phyloP scores from a whole-genome alignment of 108 stramenopile species.

The Pseudonitzschia multiseries region DNA sequence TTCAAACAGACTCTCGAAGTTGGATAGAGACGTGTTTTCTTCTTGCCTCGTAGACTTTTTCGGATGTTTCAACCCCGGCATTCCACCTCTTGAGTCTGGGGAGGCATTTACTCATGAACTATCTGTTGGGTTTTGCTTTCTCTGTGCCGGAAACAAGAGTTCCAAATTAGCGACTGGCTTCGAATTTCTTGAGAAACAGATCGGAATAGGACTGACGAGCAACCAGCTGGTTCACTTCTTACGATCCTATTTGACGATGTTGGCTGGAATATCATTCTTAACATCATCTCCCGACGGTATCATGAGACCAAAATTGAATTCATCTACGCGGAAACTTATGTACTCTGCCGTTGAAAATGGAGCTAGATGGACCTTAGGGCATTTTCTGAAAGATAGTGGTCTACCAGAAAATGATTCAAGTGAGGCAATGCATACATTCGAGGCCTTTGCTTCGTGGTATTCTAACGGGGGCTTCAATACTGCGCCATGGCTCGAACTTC shows the following conservation, averaged over 20 bases:
- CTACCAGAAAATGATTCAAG: slow-evolving; percentile 23
- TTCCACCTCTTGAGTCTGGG: slow-evolving; percentile 24
- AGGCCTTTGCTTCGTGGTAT: slow-evolving; percentile 89
- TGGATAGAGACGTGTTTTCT: slow-evolving; percentile 56
- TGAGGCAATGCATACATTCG: slow-evolving; percentile 65
- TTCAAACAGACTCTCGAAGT: slow-evolving; percentile 22
- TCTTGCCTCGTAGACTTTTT: slow-evolving; percentile 73
- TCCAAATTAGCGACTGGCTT: slow-evolving; percentile 74
- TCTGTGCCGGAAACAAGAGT: slow-evolving; percentile 89
- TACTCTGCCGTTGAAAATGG: slow-evolving; percentile 75
- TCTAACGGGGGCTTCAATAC: slow-evolving; percentile 82
- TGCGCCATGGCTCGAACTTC: slow-evolving; percentile 90
- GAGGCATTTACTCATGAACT: slow-evolving; percentile 71
- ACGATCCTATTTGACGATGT: slow-evolving; percentile 78
- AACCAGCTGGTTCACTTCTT: slow-evolving; percentile 69
- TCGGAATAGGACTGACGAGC: slow-evolving; percentile 54
- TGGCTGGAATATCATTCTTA: slow-evolving; percentile 74
- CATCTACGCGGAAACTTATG: slow-evolving; percentile 44
- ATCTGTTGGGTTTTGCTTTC: slow-evolving; percentile 79
- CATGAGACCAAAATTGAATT: slow-evolving; percentile 40
- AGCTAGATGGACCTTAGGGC: slow-evolving; percentile 76
- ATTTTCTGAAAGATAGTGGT: slow-evolving; percentile 61
- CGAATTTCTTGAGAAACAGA: slow-evolving; percentile 65
- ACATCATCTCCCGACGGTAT: slow-evolving; percentile 47
- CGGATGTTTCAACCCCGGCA: slow-evolving; percentile 61